Evolutionary conservation across 1,284 basidiomycete genomes (phyloP).

Genomic region (Trametes sp.): DNA sequence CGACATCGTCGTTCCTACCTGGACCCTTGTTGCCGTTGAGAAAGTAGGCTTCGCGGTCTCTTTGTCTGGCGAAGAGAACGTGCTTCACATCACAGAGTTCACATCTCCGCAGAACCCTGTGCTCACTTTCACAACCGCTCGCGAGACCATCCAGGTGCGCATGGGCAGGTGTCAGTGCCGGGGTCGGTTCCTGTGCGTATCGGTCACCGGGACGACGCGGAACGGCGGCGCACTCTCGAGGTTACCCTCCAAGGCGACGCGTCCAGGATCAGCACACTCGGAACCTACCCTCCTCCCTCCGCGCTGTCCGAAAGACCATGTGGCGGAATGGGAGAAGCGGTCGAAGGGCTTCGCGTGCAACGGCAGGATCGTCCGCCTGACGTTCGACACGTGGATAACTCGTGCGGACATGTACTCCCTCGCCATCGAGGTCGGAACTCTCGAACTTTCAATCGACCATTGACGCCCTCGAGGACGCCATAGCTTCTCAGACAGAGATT

Average conservation of each 20-base stretch:
- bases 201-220: slow-evolving; percentile 7
- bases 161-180: slow-evolving; percentile 25
- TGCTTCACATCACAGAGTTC: slow-evolving; percentile 15
- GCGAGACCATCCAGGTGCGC: slow-evolving; percentile 19
- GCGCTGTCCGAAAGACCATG: slow-evolving; percentile 23
- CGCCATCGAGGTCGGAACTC: background rate
- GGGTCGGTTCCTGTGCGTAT: slow-evolving; percentile 23
- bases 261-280: background rate
- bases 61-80: slow-evolving; percentile 4
- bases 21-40: slow-evolving; percentile 7
- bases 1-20: slow-evolving; percentile 23
- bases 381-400: slow-evolving; percentile 21
- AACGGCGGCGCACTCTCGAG: background rate
- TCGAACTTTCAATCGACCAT: background rate
- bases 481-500: background rate
- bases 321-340: slow-evolving; percentile 24
- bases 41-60: slow-evolving; percentile 11
- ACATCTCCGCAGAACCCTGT: background rate
- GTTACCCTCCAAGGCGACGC: background rate
- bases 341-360: slow-evolving; percentile 19
- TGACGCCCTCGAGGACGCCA: no score
- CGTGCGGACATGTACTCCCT: slow-evolving; percentile 22
- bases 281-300: background rate
- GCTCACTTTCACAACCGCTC: slow-evolving; percentile 14
- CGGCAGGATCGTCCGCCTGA: slow-evolving; percentile 14